phyloP scores from a whole-genome alignment of 805 yeast species.

The Ascoidea asiatica region DNA sequence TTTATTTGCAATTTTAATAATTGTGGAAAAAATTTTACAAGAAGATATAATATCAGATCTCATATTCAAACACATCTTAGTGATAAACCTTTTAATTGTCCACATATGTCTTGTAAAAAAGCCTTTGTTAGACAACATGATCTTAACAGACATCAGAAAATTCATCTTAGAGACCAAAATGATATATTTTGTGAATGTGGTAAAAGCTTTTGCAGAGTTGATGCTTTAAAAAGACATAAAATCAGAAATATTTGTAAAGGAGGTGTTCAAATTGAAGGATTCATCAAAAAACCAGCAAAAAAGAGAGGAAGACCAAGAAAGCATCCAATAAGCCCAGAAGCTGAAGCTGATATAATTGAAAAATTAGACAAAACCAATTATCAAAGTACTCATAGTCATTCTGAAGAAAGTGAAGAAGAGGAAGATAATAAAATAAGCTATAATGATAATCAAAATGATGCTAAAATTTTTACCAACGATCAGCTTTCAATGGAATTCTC shows the following conservation, averaged over 20 bases:
- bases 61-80: conserved; percentile 95
- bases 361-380: too few relatives aligned
- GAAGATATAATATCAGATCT: conserved; percentile 85
- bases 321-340: conserved; percentile 4
- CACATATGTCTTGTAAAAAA: conserved; percentile 48
- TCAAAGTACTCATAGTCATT: too few relatives aligned
- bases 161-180: conserved; percentile 35
- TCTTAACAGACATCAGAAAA: conserved; percentile 75
- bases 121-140: conserved; percentile 95
- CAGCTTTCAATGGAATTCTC: too few relatives aligned
- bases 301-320: conserved; percentile 24
- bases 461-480: background rate
- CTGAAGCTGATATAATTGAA: conserved; percentile 1
- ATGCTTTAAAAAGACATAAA: conserved; percentile 76
- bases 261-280: conserved; percentile 32
- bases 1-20: conserved; percentile 63
- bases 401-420: too few relatives aligned
- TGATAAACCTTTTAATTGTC: conserved; percentile 85
- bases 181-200: conserved; percentile 85
- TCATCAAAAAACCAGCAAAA: conserved; percentile 19
- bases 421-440: conserved; percentile 2
- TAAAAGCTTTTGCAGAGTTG: conserved; percentile 82
- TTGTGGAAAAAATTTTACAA: conserved; percentile 74
- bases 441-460: background rate
- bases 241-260: conserved; percentile 73